Conservation (phyloP, 495 filamentous ascomycete genomes). For the Terfezia boudieri region DNA sequence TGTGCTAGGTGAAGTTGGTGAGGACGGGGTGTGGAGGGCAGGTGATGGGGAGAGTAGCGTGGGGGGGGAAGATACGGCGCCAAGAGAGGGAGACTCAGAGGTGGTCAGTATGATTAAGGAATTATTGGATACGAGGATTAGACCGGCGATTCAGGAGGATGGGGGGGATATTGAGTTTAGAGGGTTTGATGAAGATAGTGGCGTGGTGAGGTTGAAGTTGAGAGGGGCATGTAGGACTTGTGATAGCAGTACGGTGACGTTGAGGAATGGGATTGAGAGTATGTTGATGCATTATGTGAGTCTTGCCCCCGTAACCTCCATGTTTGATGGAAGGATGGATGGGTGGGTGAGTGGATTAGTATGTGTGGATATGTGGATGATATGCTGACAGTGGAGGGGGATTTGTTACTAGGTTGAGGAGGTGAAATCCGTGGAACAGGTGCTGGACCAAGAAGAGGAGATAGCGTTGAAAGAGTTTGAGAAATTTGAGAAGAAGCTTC, state of each 20-base stretch:
- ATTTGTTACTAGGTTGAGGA: slow-evolving; percentile 54
- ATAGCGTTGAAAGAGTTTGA: slow-evolving; percentile 76
- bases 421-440: slow-evolving; percentile 77
- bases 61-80: slow-evolving; percentile 20
- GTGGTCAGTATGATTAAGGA: slow-evolving; percentile 97
- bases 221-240: slow-evolving; percentile 86
- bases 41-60: slow-evolving; percentile 12
- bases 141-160: slow-evolving; percentile 90
- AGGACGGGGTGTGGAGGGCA: too few species aligned
- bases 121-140: slow-evolving; percentile 81
- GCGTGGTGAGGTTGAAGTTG: slow-evolving; percentile 66
- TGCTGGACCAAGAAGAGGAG: slow-evolving; percentile 80
- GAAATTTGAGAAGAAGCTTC: slow-evolving; percentile 83
- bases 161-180: slow-evolving; percentile 89
- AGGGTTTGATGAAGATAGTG: slow-evolving; percentile 51
- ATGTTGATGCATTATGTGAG: slow-evolving; percentile 59
- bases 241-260: slow-evolving; percentile 73
- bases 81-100: slow-evolving; percentile 49
- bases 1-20: slow-evolving; percentile 45
- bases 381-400: too few species aligned
- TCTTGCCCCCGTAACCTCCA: slow-evolving; percentile 18
- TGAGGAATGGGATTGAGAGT: slow-evolving; percentile 91
- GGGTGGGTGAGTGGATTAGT: slow-evolving; percentile 17
- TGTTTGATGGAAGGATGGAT: neutral
- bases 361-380: neutral